Evolutionary conservation across 2,329 filamentous ascomycete genomes (phyloP).

Genomic region (Aspergillus novoparasiticus): DNA sequence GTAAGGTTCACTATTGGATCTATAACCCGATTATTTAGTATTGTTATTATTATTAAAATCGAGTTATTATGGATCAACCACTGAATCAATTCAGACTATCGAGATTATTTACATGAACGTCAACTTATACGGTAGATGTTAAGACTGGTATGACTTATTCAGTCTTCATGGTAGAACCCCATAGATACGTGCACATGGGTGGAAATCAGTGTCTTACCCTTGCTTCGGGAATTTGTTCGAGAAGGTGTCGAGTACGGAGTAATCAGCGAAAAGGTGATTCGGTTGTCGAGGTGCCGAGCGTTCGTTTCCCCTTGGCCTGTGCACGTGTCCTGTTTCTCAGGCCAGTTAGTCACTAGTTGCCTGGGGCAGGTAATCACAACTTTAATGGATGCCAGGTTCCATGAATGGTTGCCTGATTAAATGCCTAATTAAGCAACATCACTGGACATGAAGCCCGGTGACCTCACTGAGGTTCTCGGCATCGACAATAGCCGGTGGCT

Average conservation of each 20-base stretch:
- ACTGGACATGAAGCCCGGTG: too few species aligned
- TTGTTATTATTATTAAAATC: too few species aligned
- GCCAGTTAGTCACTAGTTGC: background rate
- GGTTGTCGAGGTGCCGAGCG: constrained; percentile 11
- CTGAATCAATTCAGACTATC: too few species aligned
- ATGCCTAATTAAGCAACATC: background rate
- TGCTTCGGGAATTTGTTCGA: background rate
- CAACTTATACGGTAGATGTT: background rate
- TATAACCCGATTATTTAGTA: too few species aligned
- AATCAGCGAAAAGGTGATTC: constrained; percentile 12
- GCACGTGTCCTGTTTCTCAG: constrained; percentile 1
- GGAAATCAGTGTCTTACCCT: background rate
- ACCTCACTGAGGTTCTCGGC: background rate
- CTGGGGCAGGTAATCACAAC: too few species aligned
- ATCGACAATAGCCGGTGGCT: background rate
- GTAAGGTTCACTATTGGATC: background rate
- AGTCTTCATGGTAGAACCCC: background rate
- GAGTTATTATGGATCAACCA: too few species aligned
- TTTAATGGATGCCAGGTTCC: background rate
- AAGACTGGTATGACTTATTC: too few species aligned
- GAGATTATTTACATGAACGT: background rate
- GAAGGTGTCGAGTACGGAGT: background rate
- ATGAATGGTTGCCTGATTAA: background rate
- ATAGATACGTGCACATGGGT: background rate
- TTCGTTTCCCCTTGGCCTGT: background rate